A percentile compares a stretch with the other conserved stretches of the same genome.
Evolutionary conservation across 208 protist genomes (phyloP).

Genomic region (Leishmania tarentolae): DNA sequence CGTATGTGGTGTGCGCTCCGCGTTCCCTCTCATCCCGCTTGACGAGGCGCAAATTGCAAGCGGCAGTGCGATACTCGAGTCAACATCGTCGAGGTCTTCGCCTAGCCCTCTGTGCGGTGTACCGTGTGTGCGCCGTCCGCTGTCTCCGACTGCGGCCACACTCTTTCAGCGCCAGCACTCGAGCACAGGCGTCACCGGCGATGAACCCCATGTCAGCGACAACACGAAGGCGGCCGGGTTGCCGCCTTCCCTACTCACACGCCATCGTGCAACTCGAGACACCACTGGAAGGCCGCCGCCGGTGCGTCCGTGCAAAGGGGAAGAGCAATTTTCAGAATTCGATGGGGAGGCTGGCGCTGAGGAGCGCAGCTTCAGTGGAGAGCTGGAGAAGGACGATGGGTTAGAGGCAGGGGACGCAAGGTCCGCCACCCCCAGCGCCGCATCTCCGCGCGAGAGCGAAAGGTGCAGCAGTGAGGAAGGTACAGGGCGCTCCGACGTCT

Average conservation of each 20-base stretch:
- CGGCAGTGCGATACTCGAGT: neutral
- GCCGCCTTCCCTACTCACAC: neutral
- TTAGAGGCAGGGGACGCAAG: neutral
- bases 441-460: neutral
- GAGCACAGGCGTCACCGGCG: neutral
- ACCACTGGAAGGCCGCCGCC: constrained; percentile 13
- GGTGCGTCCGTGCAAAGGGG: neutral
- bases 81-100: neutral
- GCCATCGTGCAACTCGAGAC: constrained; percentile 3
- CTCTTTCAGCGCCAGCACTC: constrained; percentile 1
- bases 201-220: neutral
- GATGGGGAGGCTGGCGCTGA: neutral
- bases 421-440: neutral
- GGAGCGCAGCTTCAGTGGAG: neutral
- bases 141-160: neutral
- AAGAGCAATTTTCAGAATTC: neutral
- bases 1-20: constrained; percentile 19
- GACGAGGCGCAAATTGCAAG: neutral
- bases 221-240: neutral
- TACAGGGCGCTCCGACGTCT: neutral
- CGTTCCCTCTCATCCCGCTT: constrained; percentile 21
- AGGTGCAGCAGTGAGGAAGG: neutral
- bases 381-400: neutral
- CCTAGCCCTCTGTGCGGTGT: neutral
- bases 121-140: neutral